Evolutionary conservation across 257 asterid genomes (phyloP), one percentile per base, ranked within the genome.

Genomic region (Petrea volubilis): DNA sequence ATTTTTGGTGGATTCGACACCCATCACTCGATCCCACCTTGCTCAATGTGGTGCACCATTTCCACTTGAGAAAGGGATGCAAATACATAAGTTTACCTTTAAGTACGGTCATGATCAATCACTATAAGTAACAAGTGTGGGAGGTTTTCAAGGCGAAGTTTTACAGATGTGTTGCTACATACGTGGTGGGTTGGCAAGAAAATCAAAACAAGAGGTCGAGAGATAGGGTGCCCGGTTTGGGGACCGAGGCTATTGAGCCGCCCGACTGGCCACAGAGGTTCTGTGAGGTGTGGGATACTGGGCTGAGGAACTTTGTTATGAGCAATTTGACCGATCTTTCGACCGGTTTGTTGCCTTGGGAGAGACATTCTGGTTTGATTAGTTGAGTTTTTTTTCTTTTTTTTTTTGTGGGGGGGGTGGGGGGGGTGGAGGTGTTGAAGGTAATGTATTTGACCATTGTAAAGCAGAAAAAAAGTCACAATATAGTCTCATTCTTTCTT

Each of bases 111-210:
- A 73, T 86, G 21, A 82, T 92, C 60, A 95, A 92, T 52, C 99
- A 95, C 75, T 95, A 92, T 9, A 95, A 95, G 57, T 95, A 95
- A 72, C 99, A 95, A 59, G 99, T 86, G 70, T 95, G 99, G 99
- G 94, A 92, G 69, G 96, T 92, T 64, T 95, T 95, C 36, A 64
- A 90, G 55, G 86, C 95, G 0, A 95, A 95, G 78, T 95, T 95
- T 74, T 87, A 85, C 52, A 70, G 99, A 63, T 74, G 99, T 33
- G 99, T 95, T 3, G 99, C 99, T 28, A 95, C 99, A 0, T 95
- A 95, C 33, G 99, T 95, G 2, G 91, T 82, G 2, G 99, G 92
- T 70, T 95, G 99, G 99, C 81, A 78, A 60, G 85, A 92, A 14
- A 92, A 87, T 61, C 96, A 92, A 61, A 95, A 95, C 6, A 97